Base-by-base conservation (phyloP, 805 yeast species). In the Limtongozyma cylindracea region DNA sequence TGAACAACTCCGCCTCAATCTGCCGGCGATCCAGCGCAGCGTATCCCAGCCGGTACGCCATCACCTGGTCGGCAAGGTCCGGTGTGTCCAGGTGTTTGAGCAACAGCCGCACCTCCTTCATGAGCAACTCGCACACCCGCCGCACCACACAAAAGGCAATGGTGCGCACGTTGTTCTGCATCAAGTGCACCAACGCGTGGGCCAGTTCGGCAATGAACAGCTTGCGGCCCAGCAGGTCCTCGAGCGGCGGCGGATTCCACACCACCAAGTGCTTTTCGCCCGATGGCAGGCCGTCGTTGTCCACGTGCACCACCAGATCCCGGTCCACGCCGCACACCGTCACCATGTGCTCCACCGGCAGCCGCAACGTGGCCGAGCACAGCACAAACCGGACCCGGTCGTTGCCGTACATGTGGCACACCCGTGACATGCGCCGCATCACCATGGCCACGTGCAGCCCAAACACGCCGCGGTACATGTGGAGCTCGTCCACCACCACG, bases 21-120 rank as follows among this genome's bases (percentile, higher is more conserved):
- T 64, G 57, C 30, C 98, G 58, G 30, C 99, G 56, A 35, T 84
- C 96, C 2, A 58, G 45, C 2, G 82, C 68, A 3, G 91, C 64
- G 37, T 88, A 88, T 2, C 99, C 99, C 17, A 96, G 98, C 30
- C 99, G 51, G 34, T 88, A 88, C 23, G 91, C 66, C 91, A 78
- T 76, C 3, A 82, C 70, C 25, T 69, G 71, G n/a, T 61, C 29
- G 20, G 39, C 48, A n/a, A n/a, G n/a, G n/a, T n/a, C n/a, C n/a
- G n/a, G n/a, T n/a, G n/a, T n/a, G n/a, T n/a, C n/a, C n/a, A n/a
- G n/a, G n/a, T n/a, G 53, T 17, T 51, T 45, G 16, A 68, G 47
- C 10, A 53, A 40, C n/a, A 47, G 50, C 23, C 91, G 44, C 0
- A 82, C 71, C 24, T 77, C 84, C 30, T 77, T 73, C 73, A 84